Evolutionary conservation across 495 filamentous ascomycete genomes (phyloP), one percentile per base, ranked within the genome.

Genomic region (Talaromyces nanjingensis): DNA sequence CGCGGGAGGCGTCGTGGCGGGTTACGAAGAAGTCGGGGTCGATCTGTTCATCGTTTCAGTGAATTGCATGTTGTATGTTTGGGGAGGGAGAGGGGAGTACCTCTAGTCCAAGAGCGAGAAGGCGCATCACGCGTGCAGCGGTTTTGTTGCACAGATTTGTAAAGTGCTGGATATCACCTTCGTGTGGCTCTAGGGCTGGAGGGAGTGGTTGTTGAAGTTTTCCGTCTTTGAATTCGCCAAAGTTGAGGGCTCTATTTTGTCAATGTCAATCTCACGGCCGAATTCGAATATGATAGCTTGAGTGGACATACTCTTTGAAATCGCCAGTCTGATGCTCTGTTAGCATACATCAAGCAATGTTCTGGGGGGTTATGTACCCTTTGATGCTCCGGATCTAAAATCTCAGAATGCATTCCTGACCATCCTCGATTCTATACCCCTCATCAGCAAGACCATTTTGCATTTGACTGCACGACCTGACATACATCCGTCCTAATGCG

Each of bases 381-480:
- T 71, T 97, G 92, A 62, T 86, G 86, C 64, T 87, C 85, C 4
- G 92, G 90, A 74, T 97, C 93, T 25, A 97, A 79, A 0, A 87
- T 93, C 72, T 98, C 93, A 8, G 85, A 83, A 69, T 94, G 89
- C 90, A 96, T 93, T 4, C 85, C 85, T 2, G 87, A 85, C 94
- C 94, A 98, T 24, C 93, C 94, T 34, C 85, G 84, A 66, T 98
- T 97, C 79, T 89, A 67, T 67, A 31, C 33, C 18, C 20, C 56
- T 65, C 66, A 34, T 63, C 1, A 58, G 58, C 34, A 65, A 33
- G n/a, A 37, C 16, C 68, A 34, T 60, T n/a, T 65, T 29, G 33
- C 1, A 31, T 7, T 6, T 4, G 29, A 31, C 6, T 57, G n/a
- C 22, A 31, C 20, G 20, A 37, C 25, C 8, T 56, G 24, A 72